Evolutionary conservation across 768 basidiomycete genomes (phyloP).

Genomic region (Coprinellus micaceus): DNA sequence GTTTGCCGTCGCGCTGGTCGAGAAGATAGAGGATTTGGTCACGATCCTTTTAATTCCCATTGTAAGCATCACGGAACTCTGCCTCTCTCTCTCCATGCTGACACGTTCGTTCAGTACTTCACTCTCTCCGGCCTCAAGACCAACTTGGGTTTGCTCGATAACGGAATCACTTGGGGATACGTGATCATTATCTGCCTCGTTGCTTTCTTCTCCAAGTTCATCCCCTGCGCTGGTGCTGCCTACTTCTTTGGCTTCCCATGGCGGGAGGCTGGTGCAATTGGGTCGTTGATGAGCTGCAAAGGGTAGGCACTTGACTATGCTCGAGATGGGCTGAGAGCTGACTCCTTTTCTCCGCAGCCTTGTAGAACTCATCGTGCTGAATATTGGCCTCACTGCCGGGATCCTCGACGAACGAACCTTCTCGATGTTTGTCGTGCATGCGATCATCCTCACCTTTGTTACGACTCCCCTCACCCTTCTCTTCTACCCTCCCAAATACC

Average conservation of each 20-base stretch:
- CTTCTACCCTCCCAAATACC: slow-evolving; percentile 70
- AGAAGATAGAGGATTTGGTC: slow-evolving; percentile 85
- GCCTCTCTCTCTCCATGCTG: background rate
- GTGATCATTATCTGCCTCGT: slow-evolving; percentile 68
- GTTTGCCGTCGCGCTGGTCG: slow-evolving; percentile 73
- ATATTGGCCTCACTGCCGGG: slow-evolving; percentile 71
- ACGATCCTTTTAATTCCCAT: slow-evolving; percentile 71
- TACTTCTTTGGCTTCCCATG: slow-evolving; percentile 58
- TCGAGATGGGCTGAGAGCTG: background rate
- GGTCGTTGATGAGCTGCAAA: slow-evolving; percentile 87
- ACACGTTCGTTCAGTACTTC: slow-evolving; percentile 55
- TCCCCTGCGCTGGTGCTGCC: slow-evolving; percentile 62
- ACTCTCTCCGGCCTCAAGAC: slow-evolving; percentile 75
- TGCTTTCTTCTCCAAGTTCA: slow-evolving; percentile 78
- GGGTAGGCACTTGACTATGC: slow-evolving; percentile 44
- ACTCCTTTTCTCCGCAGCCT: slow-evolving; percentile 36
- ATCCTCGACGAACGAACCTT: slow-evolving; percentile 67
- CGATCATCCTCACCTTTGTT: slow-evolving; percentile 73
- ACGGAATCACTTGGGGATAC: slow-evolving; percentile 80
- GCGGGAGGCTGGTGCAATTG: slow-evolving; percentile 79
- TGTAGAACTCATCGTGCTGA: slow-evolving; percentile 89
- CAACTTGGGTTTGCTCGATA: slow-evolving; percentile 72
- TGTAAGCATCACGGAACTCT: slow-evolving; percentile 37
- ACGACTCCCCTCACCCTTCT: slow-evolving; percentile 79
- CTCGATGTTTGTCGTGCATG: slow-evolving; percentile 86